These are phyloP conservation scores for Thermothelomyces thermophilus DNA, from an alignment of 2,329 filamentous ascomycete genomes.

Conservation along the genomic window DNA sequence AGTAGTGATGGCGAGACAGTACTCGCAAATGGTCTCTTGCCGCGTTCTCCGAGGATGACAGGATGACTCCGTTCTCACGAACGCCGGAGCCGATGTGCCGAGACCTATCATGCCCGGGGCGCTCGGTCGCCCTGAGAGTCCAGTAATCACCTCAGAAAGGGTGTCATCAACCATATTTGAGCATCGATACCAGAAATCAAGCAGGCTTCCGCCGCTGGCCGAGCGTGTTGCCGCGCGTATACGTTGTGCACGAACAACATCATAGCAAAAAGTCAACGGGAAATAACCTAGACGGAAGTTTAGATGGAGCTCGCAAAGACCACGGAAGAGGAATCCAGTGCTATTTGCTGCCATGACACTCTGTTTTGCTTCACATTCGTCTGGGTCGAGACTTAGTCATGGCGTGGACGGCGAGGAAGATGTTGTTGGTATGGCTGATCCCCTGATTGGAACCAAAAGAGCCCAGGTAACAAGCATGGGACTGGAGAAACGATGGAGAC, in stretches of 20 bases:
- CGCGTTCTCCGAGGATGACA: too few relatives aligned
- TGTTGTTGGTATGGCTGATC: slow-evolving; percentile 54
- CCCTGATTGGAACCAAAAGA: slow-evolving; percentile 43
- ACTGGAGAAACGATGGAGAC: slow-evolving; percentile 51
- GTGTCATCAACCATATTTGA: too few relatives aligned
- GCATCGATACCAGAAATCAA: too few relatives aligned
- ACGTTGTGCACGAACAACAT: slow-evolving; percentile 41
- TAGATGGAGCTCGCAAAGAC: slow-evolving; percentile 58
- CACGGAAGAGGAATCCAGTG: slow-evolving; percentile 58
- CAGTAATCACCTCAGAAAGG: too few relatives aligned
- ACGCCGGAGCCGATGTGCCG: too few relatives aligned
- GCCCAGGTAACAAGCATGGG: slow-evolving; percentile 54
- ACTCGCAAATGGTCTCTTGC: too few relatives aligned
- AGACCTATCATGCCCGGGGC: too few relatives aligned
- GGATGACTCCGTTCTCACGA: too few relatives aligned
- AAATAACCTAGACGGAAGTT: slow-evolving; percentile 58
- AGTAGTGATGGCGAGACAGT: too few relatives aligned
- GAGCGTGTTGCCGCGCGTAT: slow-evolving; percentile 28
- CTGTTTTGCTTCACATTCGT: slow-evolving; percentile 57
- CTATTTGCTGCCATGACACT: slow-evolving; percentile 58
- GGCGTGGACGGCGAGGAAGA: slow-evolving; percentile 58
- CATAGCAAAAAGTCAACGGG: slow-evolving; percentile 51
- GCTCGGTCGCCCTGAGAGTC: too few relatives aligned
- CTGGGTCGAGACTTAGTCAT: slow-evolving; percentile 61
- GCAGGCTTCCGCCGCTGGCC: too few relatives aligned